Conservation (phyloP, 139 green algal genomes). For the Deuterostichococcus epilithicus region DNA sequence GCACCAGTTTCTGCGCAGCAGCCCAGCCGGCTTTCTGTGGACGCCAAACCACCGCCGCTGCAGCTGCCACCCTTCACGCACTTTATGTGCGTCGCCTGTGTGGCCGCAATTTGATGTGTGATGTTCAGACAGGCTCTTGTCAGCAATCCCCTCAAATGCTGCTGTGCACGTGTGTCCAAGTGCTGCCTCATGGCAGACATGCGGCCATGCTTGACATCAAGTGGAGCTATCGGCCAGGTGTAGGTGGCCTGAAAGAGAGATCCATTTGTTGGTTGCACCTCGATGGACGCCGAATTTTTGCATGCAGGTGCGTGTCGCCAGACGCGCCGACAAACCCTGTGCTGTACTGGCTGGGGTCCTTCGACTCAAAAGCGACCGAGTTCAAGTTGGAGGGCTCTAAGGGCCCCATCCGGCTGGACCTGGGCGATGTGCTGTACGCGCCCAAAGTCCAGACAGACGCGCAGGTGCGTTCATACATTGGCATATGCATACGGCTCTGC, state of each 20-base stretch:
- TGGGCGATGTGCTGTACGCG: constrained; percentile 61
- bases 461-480: constrained; percentile 16
- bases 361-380: constrained; percentile 11
- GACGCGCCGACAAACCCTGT: constrained; percentile 58
- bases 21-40: not conserved
- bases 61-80: constrained; percentile 9
- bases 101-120: no score
- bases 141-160: no score
- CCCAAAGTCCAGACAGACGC: constrained; percentile 51
- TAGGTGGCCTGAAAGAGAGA: no score
- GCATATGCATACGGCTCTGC: not conserved
- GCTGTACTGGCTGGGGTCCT: constrained; percentile 35
- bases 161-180: no score
- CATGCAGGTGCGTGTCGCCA: constrained; percentile 35
- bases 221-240: no score
- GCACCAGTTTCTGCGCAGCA: not conserved
- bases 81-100: no score
- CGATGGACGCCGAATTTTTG: no score
- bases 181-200: no score
- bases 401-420: constrained; percentile 50
- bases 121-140: no score
- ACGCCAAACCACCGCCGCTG: not conserved
- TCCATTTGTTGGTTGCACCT: no score
- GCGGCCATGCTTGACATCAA: no score
- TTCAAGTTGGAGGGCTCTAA: constrained; percentile 37